phyloP scores from a whole-genome alignment of 2,329 filamentous ascomycete species.

The Parastagonospora avenae region DNA sequence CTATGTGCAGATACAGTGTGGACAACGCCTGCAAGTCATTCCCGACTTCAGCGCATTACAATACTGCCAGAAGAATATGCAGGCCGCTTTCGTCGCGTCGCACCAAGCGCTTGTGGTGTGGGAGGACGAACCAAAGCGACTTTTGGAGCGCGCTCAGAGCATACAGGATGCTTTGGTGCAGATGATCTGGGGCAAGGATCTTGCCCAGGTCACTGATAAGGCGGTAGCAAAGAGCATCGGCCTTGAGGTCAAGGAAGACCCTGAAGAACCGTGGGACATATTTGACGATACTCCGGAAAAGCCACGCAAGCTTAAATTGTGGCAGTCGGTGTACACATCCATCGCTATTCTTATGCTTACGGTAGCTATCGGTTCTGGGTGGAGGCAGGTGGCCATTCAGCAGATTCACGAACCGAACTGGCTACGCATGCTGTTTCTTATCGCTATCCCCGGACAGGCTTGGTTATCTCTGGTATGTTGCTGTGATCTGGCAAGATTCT shows the following conservation, averaged over 20 bases:
- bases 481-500: background rate
- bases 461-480: slow-evolving; percentile 61
- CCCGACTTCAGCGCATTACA: slow-evolving; percentile 62
- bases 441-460: slow-evolving; percentile 59
- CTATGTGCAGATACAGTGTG: slow-evolving; percentile 64
- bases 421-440: slow-evolving; percentile 59
- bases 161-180: slow-evolving; percentile 81
- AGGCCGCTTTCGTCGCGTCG: slow-evolving; percentile 76
- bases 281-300: slow-evolving; percentile 29
- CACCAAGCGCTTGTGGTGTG: slow-evolving; percentile 76
- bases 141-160: slow-evolving; percentile 70
- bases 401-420: slow-evolving; percentile 60
- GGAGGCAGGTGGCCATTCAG: slow-evolving; percentile 61
- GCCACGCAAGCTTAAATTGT: slow-evolving; percentile 58
- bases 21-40: slow-evolving; percentile 66
- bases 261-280: too few species aligned
- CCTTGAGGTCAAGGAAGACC: slow-evolving; percentile 13
- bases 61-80: slow-evolving; percentile 74
- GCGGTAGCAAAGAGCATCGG: slow-evolving; percentile 37
- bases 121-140: slow-evolving; percentile 77
- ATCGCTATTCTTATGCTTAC: slow-evolving; percentile 60
- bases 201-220: slow-evolving; percentile 50
- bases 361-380: slow-evolving; percentile 62
- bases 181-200: slow-evolving; percentile 62
- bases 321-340: slow-evolving; percentile 60